Evolutionary conservation across 1,139 yeast genomes (phyloP).

Genomic region (Kluyveromyces marxianus): DNA sequence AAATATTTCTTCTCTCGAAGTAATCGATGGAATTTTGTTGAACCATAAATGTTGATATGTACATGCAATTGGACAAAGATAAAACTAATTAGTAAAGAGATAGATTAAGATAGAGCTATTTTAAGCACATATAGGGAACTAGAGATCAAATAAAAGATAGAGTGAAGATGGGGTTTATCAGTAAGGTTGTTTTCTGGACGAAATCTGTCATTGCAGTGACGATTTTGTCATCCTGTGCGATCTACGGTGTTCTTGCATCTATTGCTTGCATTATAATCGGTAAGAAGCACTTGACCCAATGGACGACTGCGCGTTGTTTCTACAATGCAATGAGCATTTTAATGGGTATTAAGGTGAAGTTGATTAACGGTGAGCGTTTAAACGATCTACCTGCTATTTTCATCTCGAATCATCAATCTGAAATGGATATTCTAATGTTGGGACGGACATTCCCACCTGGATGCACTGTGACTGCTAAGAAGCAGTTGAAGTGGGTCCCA

Average conservation of each 20-base stretch:
- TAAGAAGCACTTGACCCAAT: constrained; percentile 75
- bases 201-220: constrained; percentile 49
- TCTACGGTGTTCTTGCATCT: constrained; percentile 75
- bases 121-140: neutral
- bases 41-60: too few relatives aligned
- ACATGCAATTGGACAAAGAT: too few relatives aligned
- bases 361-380: constrained; percentile 55
- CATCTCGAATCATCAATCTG: constrained; percentile 87
- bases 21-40: too few relatives aligned
- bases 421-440: constrained; percentile 70
- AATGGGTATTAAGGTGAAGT: constrained; percentile 61
- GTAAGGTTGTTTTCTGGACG: constrained; percentile 41
- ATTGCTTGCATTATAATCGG: constrained; percentile 59
- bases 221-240: constrained; percentile 51
- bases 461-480: constrained; percentile 89
- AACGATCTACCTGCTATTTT: constrained; percentile 67
- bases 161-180: constrained; percentile 7
- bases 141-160: neutral
- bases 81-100: too few relatives aligned
- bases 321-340: constrained; percentile 50
- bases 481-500: constrained; percentile 78
- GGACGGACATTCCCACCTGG: constrained; percentile 83
- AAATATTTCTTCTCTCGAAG: too few relatives aligned
- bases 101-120: too few relatives aligned
- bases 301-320: constrained; percentile 82